phyloP scores from a whole-genome alignment of 2,329 filamentous ascomycete genomes.

The Geosmithia flava region DNA sequence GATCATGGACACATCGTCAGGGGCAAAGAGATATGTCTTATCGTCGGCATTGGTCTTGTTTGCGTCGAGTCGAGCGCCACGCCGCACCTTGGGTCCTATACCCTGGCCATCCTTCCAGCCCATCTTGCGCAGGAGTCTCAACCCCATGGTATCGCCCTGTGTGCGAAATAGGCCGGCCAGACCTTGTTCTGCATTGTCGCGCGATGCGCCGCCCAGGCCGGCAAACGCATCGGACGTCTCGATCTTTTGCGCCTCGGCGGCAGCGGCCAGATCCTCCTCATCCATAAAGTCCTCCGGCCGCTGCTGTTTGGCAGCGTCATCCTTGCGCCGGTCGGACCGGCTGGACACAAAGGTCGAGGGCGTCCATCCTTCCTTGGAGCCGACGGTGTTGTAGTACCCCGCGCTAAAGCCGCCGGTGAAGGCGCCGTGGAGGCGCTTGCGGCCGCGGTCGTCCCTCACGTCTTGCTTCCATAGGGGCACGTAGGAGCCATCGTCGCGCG shows the following conservation, averaged over 20 bases:
- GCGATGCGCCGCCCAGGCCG: constrained; percentile 58
- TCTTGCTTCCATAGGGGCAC: constrained; percentile 98
- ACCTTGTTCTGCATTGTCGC: constrained; percentile 20
- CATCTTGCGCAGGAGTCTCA: constrained; percentile 79
- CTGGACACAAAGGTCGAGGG: constrained; percentile 89
- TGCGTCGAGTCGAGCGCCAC: constrained; percentile 53
- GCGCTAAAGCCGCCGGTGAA: constrained; percentile 96
- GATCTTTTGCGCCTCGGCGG: constrained; percentile 63
- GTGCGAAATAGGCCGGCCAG: constrained; percentile 62
- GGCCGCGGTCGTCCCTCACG: constrained; percentile 81
- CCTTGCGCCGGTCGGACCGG: constrained; percentile 62
- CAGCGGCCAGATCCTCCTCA: constrained; percentile 84
- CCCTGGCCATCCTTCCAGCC: constrained; percentile 94
- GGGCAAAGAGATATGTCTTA: constrained; percentile 66
- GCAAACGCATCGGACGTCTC: constrained; percentile 64
- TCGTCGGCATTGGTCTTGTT: constrained; percentile 20
- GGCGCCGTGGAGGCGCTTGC: constrained; percentile 85
- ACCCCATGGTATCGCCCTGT: constrained; percentile 74
- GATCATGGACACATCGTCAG: constrained; percentile 64
- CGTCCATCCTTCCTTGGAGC: constrained; percentile 96
- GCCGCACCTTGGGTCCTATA: constrained; percentile 73
- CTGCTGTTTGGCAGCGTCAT: constrained; percentile 40
- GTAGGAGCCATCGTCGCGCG: constrained; percentile 82
- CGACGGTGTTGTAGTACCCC: constrained; percentile 98
- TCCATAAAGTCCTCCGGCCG: constrained; percentile 92